Base-by-base conservation (phyloP, 2,329 filamentous ascomycete genomes). In the Lecanosticta acicola region DNA sequence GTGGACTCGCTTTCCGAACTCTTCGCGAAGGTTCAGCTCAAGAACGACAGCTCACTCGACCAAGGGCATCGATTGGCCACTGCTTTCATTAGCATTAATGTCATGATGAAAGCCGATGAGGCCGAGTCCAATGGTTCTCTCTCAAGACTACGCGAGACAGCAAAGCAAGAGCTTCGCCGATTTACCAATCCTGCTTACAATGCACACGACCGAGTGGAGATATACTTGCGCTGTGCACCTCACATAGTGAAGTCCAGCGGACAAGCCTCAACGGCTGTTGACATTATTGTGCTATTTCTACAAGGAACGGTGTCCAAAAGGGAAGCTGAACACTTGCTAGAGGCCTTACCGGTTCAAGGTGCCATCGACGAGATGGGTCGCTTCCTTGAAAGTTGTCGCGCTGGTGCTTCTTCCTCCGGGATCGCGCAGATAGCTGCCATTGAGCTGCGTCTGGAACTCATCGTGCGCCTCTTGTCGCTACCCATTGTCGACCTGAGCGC, bases 381-480 rank as follows among this genome's bases (percentile, higher is more conserved):
- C 3, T 69, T 66, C 40, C 37, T 66, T 55, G 47, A 58, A 41
- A 21, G 44, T 29, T 16, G 48, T 40, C 55, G 68, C 24, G 56
- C 62, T 11, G 18, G 21, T 9, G 20, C 13, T 1, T 16, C 19
- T 4, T 8, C 19, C 11, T n/a, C 24, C 16, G 9, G 19, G 13
- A 13, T 46, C 4, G 32, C 26, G 4, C 32, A 26, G 24, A 9
- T 47, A 18, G 34, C 42, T 11, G 50, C 39, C 13, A 29, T 54
- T 2, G 41, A 36, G 5, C n/a, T 37, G 2, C 43, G 56, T 26
- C 73, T 85, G 32, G 75, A 81, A 1, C 85, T 87, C 56, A 73
- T 86, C 16, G 71, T 75, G 33, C 72, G 73, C 13, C 44, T 59
- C 19, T 42, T 57, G 32, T 41, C 47, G n/a, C 32, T 53, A 11